Percentiles rank a stretch among this genome's conserved stretches.
phyloP scores from a whole-genome alignment of 495 filamentous ascomycete genomes.

The Oidiodendron maius region DNA sequence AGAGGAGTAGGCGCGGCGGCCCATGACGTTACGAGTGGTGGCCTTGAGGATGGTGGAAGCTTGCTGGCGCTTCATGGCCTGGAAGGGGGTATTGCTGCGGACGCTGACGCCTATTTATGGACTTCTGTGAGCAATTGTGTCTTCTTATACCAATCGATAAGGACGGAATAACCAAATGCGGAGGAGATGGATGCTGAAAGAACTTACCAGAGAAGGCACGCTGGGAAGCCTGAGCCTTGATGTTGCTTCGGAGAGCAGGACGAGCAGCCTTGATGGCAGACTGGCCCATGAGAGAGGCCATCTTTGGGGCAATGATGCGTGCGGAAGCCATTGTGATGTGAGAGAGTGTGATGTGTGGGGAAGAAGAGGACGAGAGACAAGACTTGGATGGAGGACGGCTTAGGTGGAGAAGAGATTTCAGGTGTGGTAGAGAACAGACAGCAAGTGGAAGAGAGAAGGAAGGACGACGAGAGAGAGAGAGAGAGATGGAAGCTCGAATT shows the following conservation, averaged over 20 bases:
- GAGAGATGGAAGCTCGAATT: background rate
- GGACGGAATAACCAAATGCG: background rate
- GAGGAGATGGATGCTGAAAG: background rate
- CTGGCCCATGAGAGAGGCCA: constrained; percentile 64
- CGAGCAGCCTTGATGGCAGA: constrained; percentile 59
- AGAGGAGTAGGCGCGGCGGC: constrained; percentile 67
- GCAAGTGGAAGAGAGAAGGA: background rate
- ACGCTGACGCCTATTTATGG: constrained; percentile 4
- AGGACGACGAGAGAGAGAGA: background rate
- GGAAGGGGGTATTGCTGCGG: constrained; percentile 41
- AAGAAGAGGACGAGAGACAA: background rate
- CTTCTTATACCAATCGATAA: background rate
- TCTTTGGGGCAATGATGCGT: constrained; percentile 63
- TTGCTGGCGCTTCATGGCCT: constrained; percentile 65
- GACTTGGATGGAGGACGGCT: background rate
- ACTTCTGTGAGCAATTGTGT: background rate
- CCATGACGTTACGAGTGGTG: constrained; percentile 60
- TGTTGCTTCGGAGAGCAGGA: constrained; percentile 56
- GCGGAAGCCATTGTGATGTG: constrained; percentile 61
- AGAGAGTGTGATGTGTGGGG: background rate
- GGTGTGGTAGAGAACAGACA: background rate
- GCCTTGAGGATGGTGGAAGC: constrained; percentile 56
- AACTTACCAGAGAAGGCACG: constrained; percentile 57
- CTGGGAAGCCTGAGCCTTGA: constrained; percentile 49
- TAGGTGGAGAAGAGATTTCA: background rate